These are phyloP conservation scores for Eucalyptus cloeziana DNA, from an alignment of 345 rosid genomes.

Conservation along the genomic window DNA sequence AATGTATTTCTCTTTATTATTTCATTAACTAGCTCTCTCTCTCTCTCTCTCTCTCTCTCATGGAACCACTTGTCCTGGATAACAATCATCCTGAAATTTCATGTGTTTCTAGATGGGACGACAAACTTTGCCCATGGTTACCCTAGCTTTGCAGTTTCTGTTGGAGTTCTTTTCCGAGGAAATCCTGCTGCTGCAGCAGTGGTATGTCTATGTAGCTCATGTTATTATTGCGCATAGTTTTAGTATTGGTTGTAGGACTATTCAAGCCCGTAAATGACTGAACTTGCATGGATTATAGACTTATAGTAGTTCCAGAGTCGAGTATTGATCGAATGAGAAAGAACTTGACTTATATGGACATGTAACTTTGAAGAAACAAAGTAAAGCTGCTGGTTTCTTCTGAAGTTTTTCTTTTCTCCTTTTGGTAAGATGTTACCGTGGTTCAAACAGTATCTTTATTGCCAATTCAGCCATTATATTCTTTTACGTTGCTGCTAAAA, in stretches of 20 bases:
- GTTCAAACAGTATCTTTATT: neutral
- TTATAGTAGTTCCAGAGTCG: neutral
- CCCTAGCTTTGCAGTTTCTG: constrained; percentile 95
- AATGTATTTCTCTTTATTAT: neutral
- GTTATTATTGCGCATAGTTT: neutral
- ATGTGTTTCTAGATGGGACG: constrained; percentile 61
- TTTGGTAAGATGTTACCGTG: neutral
- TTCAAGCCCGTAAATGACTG: neutral
- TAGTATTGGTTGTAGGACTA: neutral
- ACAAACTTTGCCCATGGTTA: constrained; percentile 94
- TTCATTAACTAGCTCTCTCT: neutral
- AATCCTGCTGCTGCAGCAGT: constrained; percentile 85
- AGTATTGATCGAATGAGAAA: neutral
- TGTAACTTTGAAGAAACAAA: neutral
- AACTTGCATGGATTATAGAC: neutral
- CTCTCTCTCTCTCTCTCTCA: neutral
- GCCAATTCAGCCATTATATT: neutral
- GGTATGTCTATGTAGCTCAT: constrained; percentile 27
- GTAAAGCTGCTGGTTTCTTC: neutral
- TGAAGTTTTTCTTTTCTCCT: neutral
- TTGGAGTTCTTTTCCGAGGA: constrained; percentile 82
- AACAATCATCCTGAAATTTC: neutral
- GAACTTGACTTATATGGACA: neutral
- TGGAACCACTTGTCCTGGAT: neutral
- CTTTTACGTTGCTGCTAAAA: neutral